Conservation (phyloP, 129 eudicot species). For the Chrysanthemum makinoi region DNA sequence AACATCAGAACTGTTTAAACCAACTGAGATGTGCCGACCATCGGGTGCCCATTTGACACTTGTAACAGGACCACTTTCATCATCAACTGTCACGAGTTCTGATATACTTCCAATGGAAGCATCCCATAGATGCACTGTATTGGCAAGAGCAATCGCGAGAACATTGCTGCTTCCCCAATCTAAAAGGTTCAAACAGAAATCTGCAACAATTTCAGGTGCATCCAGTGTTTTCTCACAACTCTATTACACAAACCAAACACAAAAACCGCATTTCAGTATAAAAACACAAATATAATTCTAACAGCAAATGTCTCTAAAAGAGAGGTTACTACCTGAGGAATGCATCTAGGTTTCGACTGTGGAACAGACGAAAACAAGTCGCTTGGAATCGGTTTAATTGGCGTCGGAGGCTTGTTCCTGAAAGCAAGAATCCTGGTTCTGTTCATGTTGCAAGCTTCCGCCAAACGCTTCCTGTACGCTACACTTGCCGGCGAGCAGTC, state of each 20-base stretch:
- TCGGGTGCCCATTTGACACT: constrained; percentile 95
- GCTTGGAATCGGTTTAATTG: constrained; percentile 39
- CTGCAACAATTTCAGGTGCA: constrained; percentile 80
- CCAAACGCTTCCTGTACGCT: constrained; percentile 80
- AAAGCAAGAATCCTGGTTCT: constrained; percentile 79
- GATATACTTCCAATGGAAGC: constrained; percentile 65
- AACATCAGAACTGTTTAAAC: constrained; percentile 71
- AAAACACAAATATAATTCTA: background rate
- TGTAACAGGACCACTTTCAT: constrained; percentile 76
- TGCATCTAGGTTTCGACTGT: constrained; percentile 63
- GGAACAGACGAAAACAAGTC: constrained; percentile 43
- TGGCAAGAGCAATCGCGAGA: constrained; percentile 77
- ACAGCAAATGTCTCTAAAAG: background rate
- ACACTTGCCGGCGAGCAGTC: constrained; percentile 66
- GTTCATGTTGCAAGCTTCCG: constrained; percentile 77
- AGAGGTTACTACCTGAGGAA: constrained; percentile 68
- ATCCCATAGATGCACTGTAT: constrained; percentile 77
- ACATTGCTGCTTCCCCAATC: constrained; percentile 93
- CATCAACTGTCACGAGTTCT: constrained; percentile 71
- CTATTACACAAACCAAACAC: constrained; percentile 32
- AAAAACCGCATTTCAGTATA: background rate
- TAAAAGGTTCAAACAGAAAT: constrained; percentile 72
- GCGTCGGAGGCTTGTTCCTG: constrained; percentile 89
- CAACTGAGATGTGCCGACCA: constrained; percentile 70
- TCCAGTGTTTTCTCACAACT: constrained; percentile 78